Evolutionary conservation across 2,329 filamentous ascomycete genomes (phyloP).

Genomic region (Didymella lethalis): DNA sequence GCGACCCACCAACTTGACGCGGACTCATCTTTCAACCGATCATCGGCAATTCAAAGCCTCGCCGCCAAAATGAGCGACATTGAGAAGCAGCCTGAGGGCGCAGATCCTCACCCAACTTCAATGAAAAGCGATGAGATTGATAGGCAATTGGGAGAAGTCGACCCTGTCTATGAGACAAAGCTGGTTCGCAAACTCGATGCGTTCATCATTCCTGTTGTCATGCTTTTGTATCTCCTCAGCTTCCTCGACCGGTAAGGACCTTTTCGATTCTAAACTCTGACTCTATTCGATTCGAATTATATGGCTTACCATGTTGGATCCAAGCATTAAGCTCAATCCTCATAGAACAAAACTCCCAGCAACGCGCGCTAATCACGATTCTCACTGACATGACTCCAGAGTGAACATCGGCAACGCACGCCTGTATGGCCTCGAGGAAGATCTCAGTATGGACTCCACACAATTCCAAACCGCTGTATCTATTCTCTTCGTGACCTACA

Average conservation of each 20-base stretch:
- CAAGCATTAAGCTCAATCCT: background rate
- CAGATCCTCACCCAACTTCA: constrained; percentile 23
- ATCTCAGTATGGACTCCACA: constrained; percentile 66
- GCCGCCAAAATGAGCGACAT: constrained; percentile 38
- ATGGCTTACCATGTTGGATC: background rate
- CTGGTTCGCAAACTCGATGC: constrained; percentile 71
- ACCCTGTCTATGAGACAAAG: constrained; percentile 58
- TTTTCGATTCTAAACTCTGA: background rate
- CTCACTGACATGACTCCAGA: constrained; percentile 30
- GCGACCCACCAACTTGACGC: constrained; percentile 5
- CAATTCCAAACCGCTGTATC: constrained; percentile 69
- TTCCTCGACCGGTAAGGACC: constrained; percentile 72
- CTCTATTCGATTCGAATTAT: background rate
- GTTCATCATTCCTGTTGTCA: constrained; percentile 70
- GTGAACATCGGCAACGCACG: constrained; percentile 77
- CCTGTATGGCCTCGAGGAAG: constrained; percentile 69
- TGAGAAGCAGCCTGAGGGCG: constrained; percentile 34
- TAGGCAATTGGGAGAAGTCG: constrained; percentile 43
- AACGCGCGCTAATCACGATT: background rate
- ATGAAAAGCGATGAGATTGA: constrained; percentile 37
- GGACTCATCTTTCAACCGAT: constrained; percentile 16
- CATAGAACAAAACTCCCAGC: background rate
- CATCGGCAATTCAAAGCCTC: background rate
- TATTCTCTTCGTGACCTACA: constrained; percentile 57
- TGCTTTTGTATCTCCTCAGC: constrained; percentile 75